These are phyloP conservation scores for Colletotrichum coccodes DNA, from an alignment of 2,329 filamentous ascomycete species.

Conservation along the genomic window DNA sequence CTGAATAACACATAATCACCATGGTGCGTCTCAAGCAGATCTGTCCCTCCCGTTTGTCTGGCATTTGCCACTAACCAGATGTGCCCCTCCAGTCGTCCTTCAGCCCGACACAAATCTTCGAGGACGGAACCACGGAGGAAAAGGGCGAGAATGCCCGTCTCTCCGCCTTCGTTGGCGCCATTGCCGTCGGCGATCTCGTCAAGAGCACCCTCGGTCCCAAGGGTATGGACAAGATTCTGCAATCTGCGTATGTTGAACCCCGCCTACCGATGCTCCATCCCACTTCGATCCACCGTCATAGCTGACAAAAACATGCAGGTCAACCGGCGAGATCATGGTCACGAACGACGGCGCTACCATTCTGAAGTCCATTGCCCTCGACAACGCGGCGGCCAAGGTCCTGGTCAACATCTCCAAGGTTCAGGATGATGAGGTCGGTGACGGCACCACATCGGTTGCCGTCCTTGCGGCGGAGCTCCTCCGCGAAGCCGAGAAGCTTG, in stretches of 20 bases:
- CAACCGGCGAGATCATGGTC: constrained; percentile 96
- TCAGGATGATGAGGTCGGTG: constrained; percentile 97
- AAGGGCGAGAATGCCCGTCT: constrained; percentile 99
- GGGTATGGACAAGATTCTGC: constrained; percentile 98
- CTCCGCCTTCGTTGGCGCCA: constrained; percentile 97
- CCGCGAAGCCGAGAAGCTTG: constrained; percentile 95
- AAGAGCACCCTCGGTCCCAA: constrained; percentile 98
- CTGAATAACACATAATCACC: constrained; percentile 18
- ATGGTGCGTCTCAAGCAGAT: constrained; percentile 17
- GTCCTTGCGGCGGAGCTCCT: constrained; percentile 95
- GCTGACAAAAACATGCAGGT: constrained; percentile 60
- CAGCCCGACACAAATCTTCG: constrained; percentile 97
- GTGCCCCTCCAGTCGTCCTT: constrained; percentile 62
- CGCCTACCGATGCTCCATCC: constrained; percentile 4
- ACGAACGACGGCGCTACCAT: constrained; percentile 99
- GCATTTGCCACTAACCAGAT: not conserved
- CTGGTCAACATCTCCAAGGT: constrained; percentile 99
- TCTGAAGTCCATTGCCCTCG: constrained; percentile 96
- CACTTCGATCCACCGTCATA: constrained; percentile 18
- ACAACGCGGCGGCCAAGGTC: constrained; percentile 98
- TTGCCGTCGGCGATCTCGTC: constrained; percentile 95
- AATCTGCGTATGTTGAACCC: constrained; percentile 79
- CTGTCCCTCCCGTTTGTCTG: not conserved
- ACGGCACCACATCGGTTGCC: constrained; percentile 97
- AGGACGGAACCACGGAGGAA: constrained; percentile 95